A percentile compares a stretch with the other conserved stretches of the same genome.
phyloP scores from a whole-genome alignment of 345 rosid species.

The Sapria himalayana region DNA sequence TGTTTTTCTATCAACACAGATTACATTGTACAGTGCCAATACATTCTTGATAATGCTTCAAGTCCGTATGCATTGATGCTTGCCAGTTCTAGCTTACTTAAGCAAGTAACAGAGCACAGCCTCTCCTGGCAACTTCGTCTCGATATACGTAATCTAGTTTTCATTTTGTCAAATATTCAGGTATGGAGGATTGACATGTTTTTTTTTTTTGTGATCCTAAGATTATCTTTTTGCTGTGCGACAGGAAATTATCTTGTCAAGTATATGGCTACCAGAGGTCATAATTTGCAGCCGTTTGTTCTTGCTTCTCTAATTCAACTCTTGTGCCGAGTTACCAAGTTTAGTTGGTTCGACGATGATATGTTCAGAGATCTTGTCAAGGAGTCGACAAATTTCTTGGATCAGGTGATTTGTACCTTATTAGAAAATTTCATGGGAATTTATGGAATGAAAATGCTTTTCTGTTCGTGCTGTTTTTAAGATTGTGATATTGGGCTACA shows the following conservation, averaged over 20 bases:
- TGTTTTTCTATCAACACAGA: slow-evolving; percentile 75
- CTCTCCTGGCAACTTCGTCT: slow-evolving; percentile 77
- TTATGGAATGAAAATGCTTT: no score
- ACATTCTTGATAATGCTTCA: slow-evolving; percentile 86
- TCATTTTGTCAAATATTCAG: not conserved
- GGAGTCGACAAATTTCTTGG: slow-evolving; percentile 71
- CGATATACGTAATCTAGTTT: slow-evolving; percentile 45
- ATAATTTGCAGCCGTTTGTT: slow-evolving; percentile 66
- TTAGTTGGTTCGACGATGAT: slow-evolving; percentile 99
- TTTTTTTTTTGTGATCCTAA: no score
- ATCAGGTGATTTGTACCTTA: slow-evolving; percentile 38
- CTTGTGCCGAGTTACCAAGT: slow-evolving; percentile 80
- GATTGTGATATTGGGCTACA: no score
- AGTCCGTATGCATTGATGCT: slow-evolving; percentile 97
- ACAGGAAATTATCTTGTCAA: slow-evolving; percentile 63
- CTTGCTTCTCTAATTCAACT: slow-evolving; percentile 75
- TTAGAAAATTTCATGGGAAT: no score
- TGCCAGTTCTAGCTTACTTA: slow-evolving; percentile 86
- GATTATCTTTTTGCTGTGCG: not conserved
- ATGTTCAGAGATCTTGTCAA: slow-evolving; percentile 66
- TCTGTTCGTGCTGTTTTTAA: no score
- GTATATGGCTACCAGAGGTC: slow-evolving; percentile 88
- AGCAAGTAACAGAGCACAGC: slow-evolving; percentile 92
- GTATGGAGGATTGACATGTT: no score
- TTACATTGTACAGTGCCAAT: slow-evolving; percentile 88